Conservation (phyloP, 345 rosid genomes). For the Pistacia atlantica region DNA sequence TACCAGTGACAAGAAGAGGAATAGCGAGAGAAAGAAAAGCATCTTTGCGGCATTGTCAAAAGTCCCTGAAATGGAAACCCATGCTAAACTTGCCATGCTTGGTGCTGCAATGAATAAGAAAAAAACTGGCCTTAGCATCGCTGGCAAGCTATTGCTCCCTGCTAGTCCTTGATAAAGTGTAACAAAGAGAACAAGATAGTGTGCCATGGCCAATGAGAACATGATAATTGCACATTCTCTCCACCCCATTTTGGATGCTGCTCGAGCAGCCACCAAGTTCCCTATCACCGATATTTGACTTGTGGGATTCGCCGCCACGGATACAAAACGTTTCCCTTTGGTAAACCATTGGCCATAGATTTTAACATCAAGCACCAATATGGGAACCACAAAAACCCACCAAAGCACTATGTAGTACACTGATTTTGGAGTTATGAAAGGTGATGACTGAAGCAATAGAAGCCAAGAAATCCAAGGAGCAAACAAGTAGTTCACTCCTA, state of each 20-base stretch:
- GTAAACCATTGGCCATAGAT: constrained; percentile 47
- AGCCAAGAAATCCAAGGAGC: constrained; percentile 41
- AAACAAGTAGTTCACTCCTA: constrained; percentile 36
- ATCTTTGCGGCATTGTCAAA: constrained; percentile 35
- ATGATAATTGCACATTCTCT: constrained; percentile 33
- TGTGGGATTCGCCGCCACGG: constrained; percentile 35
- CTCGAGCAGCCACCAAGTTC: constrained; percentile 33
- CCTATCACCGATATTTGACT: constrained; percentile 44
- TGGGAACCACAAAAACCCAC: constrained; percentile 33
- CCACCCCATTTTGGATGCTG: constrained; percentile 33
- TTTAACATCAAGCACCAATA: constrained; percentile 32
- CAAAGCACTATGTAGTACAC: constrained; percentile 18
- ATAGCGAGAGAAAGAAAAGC: constrained; percentile 40
- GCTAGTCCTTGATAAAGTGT: constrained; percentile 35
- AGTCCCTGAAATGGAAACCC: constrained; percentile 32
- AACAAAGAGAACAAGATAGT: constrained; percentile 40
- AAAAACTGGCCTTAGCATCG: constrained; percentile 34
- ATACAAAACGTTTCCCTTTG: constrained; percentile 36
- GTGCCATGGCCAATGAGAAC: constrained; percentile 37
- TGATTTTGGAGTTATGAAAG: constrained; percentile 21
- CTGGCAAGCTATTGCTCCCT: constrained; percentile 32
- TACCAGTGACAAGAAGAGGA: constrained; percentile 43
- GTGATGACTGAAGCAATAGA: constrained; percentile 38
- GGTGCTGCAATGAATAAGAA: constrained; percentile 40
- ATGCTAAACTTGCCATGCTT: constrained; percentile 36